Evolutionary conservation across 192 early-diverging fungal species (phyloP).

Genomic region (Backusella westeae): DNA sequence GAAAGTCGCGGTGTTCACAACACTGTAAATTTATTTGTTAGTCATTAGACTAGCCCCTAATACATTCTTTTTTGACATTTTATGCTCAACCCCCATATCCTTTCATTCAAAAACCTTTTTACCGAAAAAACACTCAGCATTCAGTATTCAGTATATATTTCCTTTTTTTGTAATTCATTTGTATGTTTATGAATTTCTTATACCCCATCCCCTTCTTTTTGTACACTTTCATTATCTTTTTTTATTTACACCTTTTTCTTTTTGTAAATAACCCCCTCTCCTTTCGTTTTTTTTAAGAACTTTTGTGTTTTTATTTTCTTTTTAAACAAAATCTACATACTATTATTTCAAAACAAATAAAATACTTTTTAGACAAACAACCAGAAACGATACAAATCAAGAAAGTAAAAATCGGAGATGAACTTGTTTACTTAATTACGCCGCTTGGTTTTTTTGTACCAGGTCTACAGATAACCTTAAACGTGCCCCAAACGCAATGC

Average conservation of each 20-base stretch:
- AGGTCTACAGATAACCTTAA: not conserved
- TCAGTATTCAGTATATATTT: conserved; percentile 1
- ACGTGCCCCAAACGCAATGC: too few species aligned
- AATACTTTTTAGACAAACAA: not conserved
- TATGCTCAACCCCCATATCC: not conserved
- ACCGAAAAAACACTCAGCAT: not conserved
- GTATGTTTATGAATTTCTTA: not conserved
- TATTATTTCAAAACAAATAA: not conserved
- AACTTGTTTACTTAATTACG: not conserved
- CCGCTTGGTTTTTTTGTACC: not conserved
- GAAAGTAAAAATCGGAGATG: not conserved
- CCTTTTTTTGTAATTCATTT: not conserved
- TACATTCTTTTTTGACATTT: not conserved
- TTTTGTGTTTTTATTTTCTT: not conserved
- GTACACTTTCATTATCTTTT: not conserved
- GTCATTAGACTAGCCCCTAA: conserved; percentile 27
- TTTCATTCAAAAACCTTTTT: not conserved
- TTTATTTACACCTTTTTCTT: not conserved
- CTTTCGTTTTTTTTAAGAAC: not conserved
- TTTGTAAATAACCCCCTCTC: not conserved
- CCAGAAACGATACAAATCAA: not conserved
- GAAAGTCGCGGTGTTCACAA: conserved; percentile 53
- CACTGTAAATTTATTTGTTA: conserved; percentile 56
- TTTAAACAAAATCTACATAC: not conserved
- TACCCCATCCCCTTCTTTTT: not conserved